Conservation (phyloP, 2,329 filamentous ascomycete species). For the Juglanconis juglandina region DNA sequence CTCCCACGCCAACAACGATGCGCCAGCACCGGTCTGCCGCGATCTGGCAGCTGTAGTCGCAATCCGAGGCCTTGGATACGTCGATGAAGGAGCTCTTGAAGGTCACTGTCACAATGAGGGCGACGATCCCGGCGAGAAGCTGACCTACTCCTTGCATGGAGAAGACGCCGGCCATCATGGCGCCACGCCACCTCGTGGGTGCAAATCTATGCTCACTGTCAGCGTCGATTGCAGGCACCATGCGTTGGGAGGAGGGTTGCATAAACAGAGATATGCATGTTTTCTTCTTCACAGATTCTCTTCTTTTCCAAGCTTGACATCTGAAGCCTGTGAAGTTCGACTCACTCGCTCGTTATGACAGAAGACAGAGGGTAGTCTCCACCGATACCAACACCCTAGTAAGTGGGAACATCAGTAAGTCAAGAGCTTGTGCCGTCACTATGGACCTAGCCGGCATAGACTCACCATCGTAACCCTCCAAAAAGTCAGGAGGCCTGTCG, state of each 20-base stretch:
- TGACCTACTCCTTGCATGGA: slow-evolving; percentile 85
- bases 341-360: slow-evolving; percentile 73
- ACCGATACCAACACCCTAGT: slow-evolving; percentile 67
- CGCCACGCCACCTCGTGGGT: slow-evolving; percentile 75
- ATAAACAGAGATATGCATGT: too few relatives aligned
- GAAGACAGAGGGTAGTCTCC: slow-evolving; percentile 79
- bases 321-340: slow-evolving; percentile 1
- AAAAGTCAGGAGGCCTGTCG: slow-evolving; percentile 63
- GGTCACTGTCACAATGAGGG: slow-evolving; percentile 63
- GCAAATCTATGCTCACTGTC: slow-evolving; percentile 56
- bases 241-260: not conserved
- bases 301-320: too few relatives aligned
- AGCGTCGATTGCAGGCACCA: slow-evolving; percentile 7
- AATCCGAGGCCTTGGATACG: slow-evolving; percentile 42
- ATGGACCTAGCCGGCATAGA: not conserved
- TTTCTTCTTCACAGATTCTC: too few relatives aligned
- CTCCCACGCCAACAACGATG: slow-evolving; percentile 75
- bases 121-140: slow-evolving; percentile 66
- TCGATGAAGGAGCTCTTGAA: slow-evolving; percentile 53
- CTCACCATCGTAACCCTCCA: slow-evolving; percentile 70
- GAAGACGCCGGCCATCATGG: slow-evolving; percentile 81
- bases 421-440: not conserved
- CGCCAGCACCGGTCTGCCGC: slow-evolving; percentile 82
- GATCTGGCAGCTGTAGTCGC: slow-evolving; percentile 59
- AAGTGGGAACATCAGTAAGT: not conserved